Evolutionary conservation across 371 early-diverging fungal species (phyloP).

Genomic region (Syncephalastrum sp.): DNA sequence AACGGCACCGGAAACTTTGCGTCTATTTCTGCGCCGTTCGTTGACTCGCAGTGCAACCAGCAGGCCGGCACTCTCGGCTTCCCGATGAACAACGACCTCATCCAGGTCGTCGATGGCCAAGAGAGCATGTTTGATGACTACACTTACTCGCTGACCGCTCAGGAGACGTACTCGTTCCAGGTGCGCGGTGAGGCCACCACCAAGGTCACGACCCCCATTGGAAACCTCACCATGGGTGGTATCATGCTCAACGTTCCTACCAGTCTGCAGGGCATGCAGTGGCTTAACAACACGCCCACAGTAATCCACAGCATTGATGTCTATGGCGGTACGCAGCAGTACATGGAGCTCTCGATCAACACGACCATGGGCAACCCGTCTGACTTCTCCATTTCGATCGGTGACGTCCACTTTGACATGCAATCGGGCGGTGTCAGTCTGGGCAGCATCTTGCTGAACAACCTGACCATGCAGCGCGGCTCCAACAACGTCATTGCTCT

Average conservation of each 20-base stretch:
- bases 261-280: conserved; percentile 55
- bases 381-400: conserved; percentile 50
- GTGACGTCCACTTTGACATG: conserved; percentile 47
- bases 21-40: conserved; percentile 34
- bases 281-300: conserved; percentile 53
- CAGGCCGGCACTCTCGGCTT: conserved; percentile 44
- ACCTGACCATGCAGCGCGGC: conserved; percentile 47
- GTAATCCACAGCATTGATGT: conserved; percentile 54
- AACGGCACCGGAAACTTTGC: conserved; percentile 43
- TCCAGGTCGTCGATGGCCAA: conserved; percentile 34
- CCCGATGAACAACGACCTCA: conserved; percentile 29
- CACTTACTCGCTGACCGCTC: conserved; percentile 44
- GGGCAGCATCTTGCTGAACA: conserved; percentile 46
- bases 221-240: conserved; percentile 48
- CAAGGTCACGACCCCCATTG: conserved; percentile 54
- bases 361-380: conserved; percentile 59
- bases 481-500: conserved; percentile 38
- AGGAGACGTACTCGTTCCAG: conserved; percentile 40
- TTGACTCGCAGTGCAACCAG: conserved; percentile 43
- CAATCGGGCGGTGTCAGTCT: conserved; percentile 34
- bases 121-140: conserved; percentile 47
- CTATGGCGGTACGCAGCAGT: conserved; percentile 47
- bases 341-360: conserved; percentile 48
- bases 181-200: conserved; percentile 49
- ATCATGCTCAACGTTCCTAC: conserved; percentile 57